phyloP scores from a whole-genome alignment of 2,329 filamentous ascomycete species.

The Orbilia brochopaga region DNA sequence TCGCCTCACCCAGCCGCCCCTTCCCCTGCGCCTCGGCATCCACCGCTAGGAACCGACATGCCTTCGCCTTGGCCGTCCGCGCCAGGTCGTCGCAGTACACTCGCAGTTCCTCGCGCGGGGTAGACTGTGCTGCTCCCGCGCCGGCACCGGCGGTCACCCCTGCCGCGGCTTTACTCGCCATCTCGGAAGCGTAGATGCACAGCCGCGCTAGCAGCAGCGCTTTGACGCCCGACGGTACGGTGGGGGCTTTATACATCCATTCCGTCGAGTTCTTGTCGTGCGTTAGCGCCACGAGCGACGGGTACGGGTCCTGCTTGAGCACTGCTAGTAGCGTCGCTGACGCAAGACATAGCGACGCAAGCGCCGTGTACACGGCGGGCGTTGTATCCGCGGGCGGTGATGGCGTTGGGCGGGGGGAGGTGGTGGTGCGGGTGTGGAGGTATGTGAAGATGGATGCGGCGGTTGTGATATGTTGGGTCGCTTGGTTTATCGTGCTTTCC shows the following conservation, averaged over 20 bases:
- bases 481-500: slow-evolving; percentile 53
- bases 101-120: slow-evolving; percentile 62
- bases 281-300: slow-evolving; percentile 77
- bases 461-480: slow-evolving; percentile 75
- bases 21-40: slow-evolving; percentile 83
- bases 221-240: slow-evolving; percentile 77
- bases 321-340: slow-evolving; percentile 71
- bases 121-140: background rate
- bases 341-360: slow-evolving; percentile 34
- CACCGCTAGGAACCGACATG: slow-evolving; percentile 87
- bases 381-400: slow-evolving; percentile 62
- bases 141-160: slow-evolving; percentile 60
- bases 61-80: slow-evolving; percentile 79
- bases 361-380: slow-evolving; percentile 57
- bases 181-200: slow-evolving; percentile 85
- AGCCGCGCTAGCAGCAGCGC: slow-evolving; percentile 85
- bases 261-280: slow-evolving; percentile 84
- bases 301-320: slow-evolving; percentile 92
- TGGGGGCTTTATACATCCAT: slow-evolving; percentile 93
- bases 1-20: slow-evolving; percentile 71
- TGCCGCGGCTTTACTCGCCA: slow-evolving; percentile 73
- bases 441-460: slow-evolving; percentile 80
- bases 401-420: slow-evolving; percentile 64
- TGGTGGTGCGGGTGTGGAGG: slow-evolving; percentile 63
- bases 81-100: slow-evolving; percentile 77